Conservation (phyloP, 169 alveolate genomes). For the Plasmodium billcollinsi region DNA sequence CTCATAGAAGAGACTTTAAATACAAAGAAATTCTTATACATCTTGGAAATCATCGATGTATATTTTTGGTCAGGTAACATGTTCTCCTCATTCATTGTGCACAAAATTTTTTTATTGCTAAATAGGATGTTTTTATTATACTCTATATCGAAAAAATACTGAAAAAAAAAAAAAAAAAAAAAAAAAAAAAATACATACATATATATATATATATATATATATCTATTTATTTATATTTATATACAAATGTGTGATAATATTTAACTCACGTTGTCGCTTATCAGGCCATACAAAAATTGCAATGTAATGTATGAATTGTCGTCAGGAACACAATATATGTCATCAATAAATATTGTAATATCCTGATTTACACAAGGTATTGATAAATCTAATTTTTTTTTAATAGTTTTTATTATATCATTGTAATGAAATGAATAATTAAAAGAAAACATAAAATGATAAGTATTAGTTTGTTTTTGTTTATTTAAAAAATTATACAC, state of each 20-base stretch:
- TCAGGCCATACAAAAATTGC: conserved; percentile 25
- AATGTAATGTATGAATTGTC: background rate
- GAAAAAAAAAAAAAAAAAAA: background rate
- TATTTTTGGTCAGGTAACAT: background rate
- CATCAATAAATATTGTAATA: conserved; percentile 40
- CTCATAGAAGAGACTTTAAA: conserved; percentile 11
- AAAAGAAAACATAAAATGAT: conserved; percentile 27
- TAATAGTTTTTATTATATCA: conserved; percentile 8
- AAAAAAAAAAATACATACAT: background rate
- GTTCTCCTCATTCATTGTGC: conserved; percentile 26
- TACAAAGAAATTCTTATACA: conserved; percentile 15
- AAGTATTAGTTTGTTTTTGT: conserved; percentile 4
- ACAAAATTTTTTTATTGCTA: conserved; percentile 3
- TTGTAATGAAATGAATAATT: conserved; percentile 18
- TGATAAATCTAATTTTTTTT: conserved; percentile 10
- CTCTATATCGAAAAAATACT: conserved; percentile 44
- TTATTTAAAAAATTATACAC: conserved; percentile 13
- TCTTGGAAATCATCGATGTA: background rate
- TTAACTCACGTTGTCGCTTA: background rate
- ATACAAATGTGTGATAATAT: no score
- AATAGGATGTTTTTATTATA: background rate
- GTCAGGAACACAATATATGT: conserved; percentile 2
- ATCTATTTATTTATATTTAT: no score
- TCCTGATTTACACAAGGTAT: background rate
- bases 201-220: no score